Evolutionary conservation across 2,329 filamentous ascomycete species (phyloP).

Genomic region (Mollisiaceae sp.): DNA sequence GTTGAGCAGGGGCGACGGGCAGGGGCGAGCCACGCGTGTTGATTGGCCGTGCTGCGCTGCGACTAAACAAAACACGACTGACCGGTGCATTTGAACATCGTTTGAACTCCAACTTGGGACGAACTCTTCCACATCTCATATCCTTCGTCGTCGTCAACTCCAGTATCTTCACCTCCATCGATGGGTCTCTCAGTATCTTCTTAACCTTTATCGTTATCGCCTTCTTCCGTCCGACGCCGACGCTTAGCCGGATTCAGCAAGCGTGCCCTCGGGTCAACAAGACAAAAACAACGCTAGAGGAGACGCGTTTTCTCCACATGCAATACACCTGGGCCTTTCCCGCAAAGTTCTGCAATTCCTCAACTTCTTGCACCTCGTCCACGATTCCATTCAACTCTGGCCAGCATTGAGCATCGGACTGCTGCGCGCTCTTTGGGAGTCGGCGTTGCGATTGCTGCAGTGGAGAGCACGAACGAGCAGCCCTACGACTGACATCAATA

Average conservation of each 20-base stretch:
- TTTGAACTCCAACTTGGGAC: slow-evolving; percentile 4
- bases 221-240: neutral
- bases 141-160: neutral
- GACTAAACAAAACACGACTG: neutral
- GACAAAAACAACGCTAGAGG: neutral
- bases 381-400: neutral
- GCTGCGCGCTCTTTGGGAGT: neutral
- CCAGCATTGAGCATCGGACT: neutral
- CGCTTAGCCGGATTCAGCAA: neutral
- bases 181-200: neutral
- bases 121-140: neutral
- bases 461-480: neutral
- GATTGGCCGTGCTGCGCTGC: slow-evolving; percentile 6
- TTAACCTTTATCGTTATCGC: neutral
- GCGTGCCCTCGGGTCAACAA: no score
- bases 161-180: neutral
- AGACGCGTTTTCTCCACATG: neutral
- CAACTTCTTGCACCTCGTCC: neutral
- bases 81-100: neutral
- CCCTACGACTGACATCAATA: neutral
- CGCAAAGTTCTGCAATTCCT: slow-evolving; percentile 2
- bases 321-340: neutral
- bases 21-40: neutral
- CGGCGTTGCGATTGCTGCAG: neutral
- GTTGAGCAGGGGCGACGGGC: neutral